Base-by-base conservation (phyloP, 148 eudicot species). In the Arctostaphylos glauca region DNA sequence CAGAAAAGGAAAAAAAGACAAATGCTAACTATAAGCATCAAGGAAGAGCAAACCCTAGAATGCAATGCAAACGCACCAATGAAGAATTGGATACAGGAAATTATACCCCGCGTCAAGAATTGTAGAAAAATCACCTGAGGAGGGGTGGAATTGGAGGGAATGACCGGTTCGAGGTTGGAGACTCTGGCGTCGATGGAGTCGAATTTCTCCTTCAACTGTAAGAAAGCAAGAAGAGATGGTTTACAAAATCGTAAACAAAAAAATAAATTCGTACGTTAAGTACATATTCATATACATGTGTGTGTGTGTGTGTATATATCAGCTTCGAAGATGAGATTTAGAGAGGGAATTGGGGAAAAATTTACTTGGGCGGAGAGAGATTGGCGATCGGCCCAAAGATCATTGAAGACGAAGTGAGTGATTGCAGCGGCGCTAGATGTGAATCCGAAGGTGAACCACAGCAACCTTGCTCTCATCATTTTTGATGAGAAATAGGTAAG, bases 371-470 rank as follows among this genome's bases (percentile, higher is more conserved):
- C 66, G 78, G 86, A 84, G 55, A 85, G 83, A 21, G 74, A 81
- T 8, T 64, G 52, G 71, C 87, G 85, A 71, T 86, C 83, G 54
- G 52, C 6, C 88, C 79, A 86, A 5, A 88, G 83, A 76, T 84
- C 88, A 50, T 71, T 86, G 84, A 48, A 75, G 47, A 82, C 48
- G 60, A 88, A 80, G 15, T 81, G 85, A 5, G 82, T 16, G 50
- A 80, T 86, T n/a, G 77, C 85, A 68, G 85, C 88, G 31, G 85
- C 78, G 9, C 86, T 23, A 3, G 85, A 83, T 18, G 81, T 67
- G 52, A 86, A 86, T 1, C 90, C 90, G 2, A 86, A 12, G 1
- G 78, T 66, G 84, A 86, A 88, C 88, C 88, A 86, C 3, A 86
- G n/a, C 75, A 88, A 38, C 49, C 74, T 68, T 68, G 74, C 19